Conservation (phyloP, 352 stramenopile genomes). For the Phytopythium mirpurense region DNA sequence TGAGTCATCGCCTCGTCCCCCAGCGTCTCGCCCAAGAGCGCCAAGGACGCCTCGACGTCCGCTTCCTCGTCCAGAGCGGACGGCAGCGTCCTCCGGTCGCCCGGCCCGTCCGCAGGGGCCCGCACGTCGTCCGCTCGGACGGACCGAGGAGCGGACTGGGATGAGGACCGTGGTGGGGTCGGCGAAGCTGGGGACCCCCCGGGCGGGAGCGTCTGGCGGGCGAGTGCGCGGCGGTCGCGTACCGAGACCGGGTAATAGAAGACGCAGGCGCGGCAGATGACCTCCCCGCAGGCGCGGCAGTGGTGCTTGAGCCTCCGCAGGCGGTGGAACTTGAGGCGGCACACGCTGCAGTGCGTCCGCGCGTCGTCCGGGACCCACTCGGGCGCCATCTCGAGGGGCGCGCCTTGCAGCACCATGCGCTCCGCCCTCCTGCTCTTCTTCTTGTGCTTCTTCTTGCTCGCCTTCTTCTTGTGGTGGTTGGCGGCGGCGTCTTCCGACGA, state of each 20-base stretch:
- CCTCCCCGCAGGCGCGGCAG: slow-evolving; percentile 65
- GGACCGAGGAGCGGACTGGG: no score
- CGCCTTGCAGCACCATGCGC: slow-evolving; percentile 19
- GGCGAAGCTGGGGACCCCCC: no score
- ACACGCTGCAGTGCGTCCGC: slow-evolving; percentile 45
- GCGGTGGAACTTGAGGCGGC: slow-evolving; percentile 56
- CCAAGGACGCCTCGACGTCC: slow-evolving; percentile 20
- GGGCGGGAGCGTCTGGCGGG: no score
- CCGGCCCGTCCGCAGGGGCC: no score
- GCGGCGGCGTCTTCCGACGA: slow-evolving; percentile 6
- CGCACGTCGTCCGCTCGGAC: no score
- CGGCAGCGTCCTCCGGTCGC: slow-evolving; percentile 3
- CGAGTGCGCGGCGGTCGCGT: slow-evolving; percentile 14
- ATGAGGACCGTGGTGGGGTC: no score
- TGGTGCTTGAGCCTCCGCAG: slow-evolving; percentile 60
- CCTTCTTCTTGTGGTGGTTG: slow-evolving; percentile 10
- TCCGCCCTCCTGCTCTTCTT: slow-evolving; percentile 16
- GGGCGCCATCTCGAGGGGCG: slow-evolving; percentile 48
- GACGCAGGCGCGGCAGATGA: slow-evolving; percentile 51
- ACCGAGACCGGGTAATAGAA: slow-evolving; percentile 41
- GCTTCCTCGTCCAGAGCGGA: slow-evolving; percentile 11
- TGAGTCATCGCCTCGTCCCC: slow-evolving; percentile 18
- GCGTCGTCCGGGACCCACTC: slow-evolving; percentile 60
- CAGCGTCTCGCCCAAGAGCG: slow-evolving; percentile 15
- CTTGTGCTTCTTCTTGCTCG: slow-evolving; percentile 18